Evolutionary conservation across 148 eudicot species (phyloP).

Genomic region (Nepenthes mirabilis): DNA sequence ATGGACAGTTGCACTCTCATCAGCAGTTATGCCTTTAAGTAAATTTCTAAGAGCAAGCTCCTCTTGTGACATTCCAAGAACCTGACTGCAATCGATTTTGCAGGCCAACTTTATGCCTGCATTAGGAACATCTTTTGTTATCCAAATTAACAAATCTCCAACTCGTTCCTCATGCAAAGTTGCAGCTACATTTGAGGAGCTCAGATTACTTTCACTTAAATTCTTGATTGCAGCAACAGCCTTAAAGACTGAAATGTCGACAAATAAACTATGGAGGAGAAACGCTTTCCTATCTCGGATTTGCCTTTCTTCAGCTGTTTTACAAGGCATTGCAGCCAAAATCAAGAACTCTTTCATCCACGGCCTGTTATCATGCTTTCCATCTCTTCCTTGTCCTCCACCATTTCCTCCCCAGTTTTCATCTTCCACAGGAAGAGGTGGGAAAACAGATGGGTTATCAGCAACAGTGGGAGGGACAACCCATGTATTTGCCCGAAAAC

Average conservation of each 20-base stretch:
- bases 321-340: slow-evolving; percentile 89
- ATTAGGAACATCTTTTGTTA: slow-evolving; percentile 50
- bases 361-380: slow-evolving; percentile 39
- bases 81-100: slow-evolving; percentile 64
- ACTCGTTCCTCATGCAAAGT: slow-evolving; percentile 35
- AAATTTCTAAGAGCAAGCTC: slow-evolving; percentile 73
- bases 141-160: slow-evolving; percentile 52
- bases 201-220: slow-evolving; percentile 22
- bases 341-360: slow-evolving; percentile 80
- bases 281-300: slow-evolving; percentile 83
- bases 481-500: slow-evolving; percentile 93
- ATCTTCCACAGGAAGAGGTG: slow-evolving; percentile 80
- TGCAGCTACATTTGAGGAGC: slow-evolving; percentile 8
- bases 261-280: slow-evolving; percentile 83
- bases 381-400: slow-evolving; percentile 78
- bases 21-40: slow-evolving; percentile 85
- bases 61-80: slow-evolving; percentile 50
- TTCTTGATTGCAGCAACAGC: slow-evolving; percentile 46
- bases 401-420: slow-evolving; percentile 94
- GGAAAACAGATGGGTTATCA: slow-evolving; percentile 54
- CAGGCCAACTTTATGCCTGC: slow-evolving; percentile 58
- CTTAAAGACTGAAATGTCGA: slow-evolving; percentile 72
- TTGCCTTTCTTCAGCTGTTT: slow-evolving; percentile 81
- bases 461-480: slow-evolving; percentile 73
- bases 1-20: slow-evolving; percentile 86